Base-by-base conservation (phyloP, 1,139 yeast species). In the Diutina sp. region DNA sequence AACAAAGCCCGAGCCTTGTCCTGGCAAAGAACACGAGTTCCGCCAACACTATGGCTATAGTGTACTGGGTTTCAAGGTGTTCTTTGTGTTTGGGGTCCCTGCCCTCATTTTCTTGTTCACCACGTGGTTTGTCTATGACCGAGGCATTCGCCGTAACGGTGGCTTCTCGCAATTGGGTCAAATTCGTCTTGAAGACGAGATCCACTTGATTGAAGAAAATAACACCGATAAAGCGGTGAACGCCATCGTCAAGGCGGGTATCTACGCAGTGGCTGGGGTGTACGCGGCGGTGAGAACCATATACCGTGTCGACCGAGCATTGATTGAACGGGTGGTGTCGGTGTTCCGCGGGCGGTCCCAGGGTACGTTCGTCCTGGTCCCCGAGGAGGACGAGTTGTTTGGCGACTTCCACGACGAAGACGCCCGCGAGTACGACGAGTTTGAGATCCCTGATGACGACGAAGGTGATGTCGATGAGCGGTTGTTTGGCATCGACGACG, bases 21-120 rank as follows among this genome's bases (percentile, higher is more conserved):
- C 99, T 2, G 98, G 98, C 1, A 87, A 85, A 64, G 83, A 85
- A 61, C 69, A 72, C 18, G 86, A 89, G 63, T 90, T 82, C 66
- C 73, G 78, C 56, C 71, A 79, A 55, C 72, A 78, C 57, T 80
- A 84, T 60, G 83, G 87, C 30, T 74, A 77, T 50, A 83, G 85
- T 6, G 65, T 81, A 6, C 77, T 73, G n/a, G 86, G 87, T 0
- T 72, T 76, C 56, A 78, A 79, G 46, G 64, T 84, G 55, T 72
- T 80, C 52, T 58, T 81, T 54, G 21, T 60, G 14, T 76, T 85
- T 18, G 68, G 87, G 51, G 65, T 25, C 21, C 55, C 46, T 8
- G 18, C n/a, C 25, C 9, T 28, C 9, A 96, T 7, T 65, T 86
- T 29, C 63, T 72, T 0, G 77, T 83, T 73, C 53, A 79, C 85